These are phyloP conservation scores for Cardamine chenopodiifolia DNA, from an alignment of 345 rosid genomes.

Conservation along the genomic window DNA sequence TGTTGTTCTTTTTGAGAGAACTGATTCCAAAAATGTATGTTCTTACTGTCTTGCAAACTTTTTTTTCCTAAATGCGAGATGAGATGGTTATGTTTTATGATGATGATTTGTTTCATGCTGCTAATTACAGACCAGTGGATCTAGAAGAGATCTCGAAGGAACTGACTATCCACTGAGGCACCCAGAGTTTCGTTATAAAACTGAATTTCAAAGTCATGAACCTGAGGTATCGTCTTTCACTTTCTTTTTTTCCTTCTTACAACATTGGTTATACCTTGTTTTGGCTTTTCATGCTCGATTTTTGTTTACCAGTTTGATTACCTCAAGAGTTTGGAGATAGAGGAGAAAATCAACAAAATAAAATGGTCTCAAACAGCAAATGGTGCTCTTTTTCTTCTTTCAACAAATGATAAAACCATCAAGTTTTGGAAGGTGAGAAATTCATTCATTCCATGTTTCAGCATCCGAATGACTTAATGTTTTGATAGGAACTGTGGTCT, in stretches of 20 bases:
- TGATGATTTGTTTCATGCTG: constrained; percentile 13
- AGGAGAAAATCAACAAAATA: constrained; percentile 96
- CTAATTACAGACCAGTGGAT: constrained; percentile 27
- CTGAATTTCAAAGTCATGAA: constrained; percentile 98
- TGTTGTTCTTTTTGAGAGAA: constrained; percentile 43
- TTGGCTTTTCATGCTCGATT: constrained; percentile 5
- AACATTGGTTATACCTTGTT: neutral
- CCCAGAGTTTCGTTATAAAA: constrained; percentile 92
- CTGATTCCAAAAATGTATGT: constrained; percentile 26
- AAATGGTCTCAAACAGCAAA: constrained; percentile 89
- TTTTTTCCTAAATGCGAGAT: neutral
- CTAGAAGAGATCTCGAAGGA: constrained; percentile 53
- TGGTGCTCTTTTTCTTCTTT: constrained; percentile 82
- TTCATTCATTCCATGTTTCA: neutral
- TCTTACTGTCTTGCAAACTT: neutral
- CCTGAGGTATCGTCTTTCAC: constrained; percentile 66
- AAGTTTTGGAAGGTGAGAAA: constrained; percentile 78
- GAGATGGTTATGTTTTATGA: constrained; percentile 19
- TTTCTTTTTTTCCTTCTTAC: neutral
- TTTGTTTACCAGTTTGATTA: constrained; percentile 77
- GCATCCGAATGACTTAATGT: constrained; percentile 1
- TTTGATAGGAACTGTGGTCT: constrained; percentile 17
- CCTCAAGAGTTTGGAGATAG: constrained; percentile 98
- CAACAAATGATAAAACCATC: constrained; percentile 94
- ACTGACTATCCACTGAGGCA: constrained; percentile 68